Conservation (phyloP, 176 grass and related monocot genomes). For the Chloris gayana region DNA sequence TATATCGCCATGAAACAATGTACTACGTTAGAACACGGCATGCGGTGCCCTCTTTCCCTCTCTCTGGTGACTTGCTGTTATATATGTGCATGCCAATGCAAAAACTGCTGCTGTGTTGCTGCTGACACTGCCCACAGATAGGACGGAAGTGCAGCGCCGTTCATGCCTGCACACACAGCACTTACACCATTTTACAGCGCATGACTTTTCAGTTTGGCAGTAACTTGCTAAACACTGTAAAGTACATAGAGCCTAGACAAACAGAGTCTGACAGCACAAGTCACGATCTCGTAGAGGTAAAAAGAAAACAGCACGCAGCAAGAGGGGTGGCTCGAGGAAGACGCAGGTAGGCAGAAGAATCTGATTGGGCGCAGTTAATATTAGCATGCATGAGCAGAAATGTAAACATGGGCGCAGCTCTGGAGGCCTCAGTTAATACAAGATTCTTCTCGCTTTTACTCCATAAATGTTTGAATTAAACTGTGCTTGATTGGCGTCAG, state of each 20-base stretch:
- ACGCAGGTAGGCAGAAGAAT: slow-evolving; percentile 23
- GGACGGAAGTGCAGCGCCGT: neutral
- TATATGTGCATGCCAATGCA: slow-evolving; percentile 38
- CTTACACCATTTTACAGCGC: neutral
- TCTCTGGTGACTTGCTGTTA: slow-evolving; percentile 12
- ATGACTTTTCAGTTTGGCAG: slow-evolving; percentile 16
- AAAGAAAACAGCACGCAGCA: neutral
- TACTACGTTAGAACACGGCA: slow-evolving; percentile 15
- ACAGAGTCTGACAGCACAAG: slow-evolving; percentile 18
- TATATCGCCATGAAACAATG: slow-evolving; percentile 7
- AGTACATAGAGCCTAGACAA: slow-evolving; percentile 43
- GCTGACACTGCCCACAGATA: neutral
- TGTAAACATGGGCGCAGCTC: slow-evolving; percentile 18
- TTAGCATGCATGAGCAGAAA: slow-evolving; percentile 21
- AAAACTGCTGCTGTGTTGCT: slow-evolving; percentile 6
- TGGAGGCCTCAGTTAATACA: slow-evolving; percentile 6
- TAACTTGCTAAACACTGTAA: slow-evolving; percentile 6
- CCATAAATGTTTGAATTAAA: neutral
- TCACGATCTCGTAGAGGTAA: slow-evolving; percentile 1
- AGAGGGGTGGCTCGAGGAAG: slow-evolving; percentile 21
- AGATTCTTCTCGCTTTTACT: slow-evolving; percentile 16
- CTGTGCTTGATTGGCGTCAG: slow-evolving; percentile 4
- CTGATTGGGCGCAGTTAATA: neutral
- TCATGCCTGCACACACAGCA: neutral
- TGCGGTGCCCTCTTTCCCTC: neutral